A percentile compares a stretch with the other conserved stretches of the same genome.
phyloP scores from a whole-genome alignment of 805 yeast genomes.

The Clavispora asparagi region DNA sequence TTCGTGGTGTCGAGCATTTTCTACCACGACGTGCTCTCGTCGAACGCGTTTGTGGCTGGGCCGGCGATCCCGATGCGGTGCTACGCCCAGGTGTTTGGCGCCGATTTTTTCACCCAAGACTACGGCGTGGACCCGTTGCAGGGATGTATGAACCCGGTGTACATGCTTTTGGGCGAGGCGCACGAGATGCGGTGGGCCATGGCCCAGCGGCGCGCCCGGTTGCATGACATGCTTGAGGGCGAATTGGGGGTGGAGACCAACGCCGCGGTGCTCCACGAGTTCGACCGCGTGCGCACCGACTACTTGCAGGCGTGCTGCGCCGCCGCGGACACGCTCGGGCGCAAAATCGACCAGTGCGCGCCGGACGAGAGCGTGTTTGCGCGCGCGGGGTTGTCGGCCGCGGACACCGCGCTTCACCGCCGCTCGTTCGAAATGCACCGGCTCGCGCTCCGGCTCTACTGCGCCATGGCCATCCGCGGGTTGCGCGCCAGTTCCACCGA shows the following conservation, averaged over 20 bases:
- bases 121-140: slow-evolving; percentile 44
- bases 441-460: slow-evolving; percentile 17
- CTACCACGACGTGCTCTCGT: slow-evolving; percentile 39
- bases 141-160: slow-evolving; percentile 37
- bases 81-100: slow-evolving; percentile 19
- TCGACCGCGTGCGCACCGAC: background rate
- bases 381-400: slow-evolving; percentile 9
- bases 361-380: slow-evolving; percentile 13
- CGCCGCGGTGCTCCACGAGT: background rate
- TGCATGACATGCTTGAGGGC: background rate
- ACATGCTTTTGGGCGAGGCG: slow-evolving; percentile 33
- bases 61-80: slow-evolving; percentile 16
- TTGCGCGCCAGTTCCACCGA: slow-evolving; percentile 20
- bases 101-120: background rate
- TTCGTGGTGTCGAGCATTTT: slow-evolving; percentile 39
- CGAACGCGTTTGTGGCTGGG: slow-evolving; percentile 20
- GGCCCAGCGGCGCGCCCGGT: background rate
- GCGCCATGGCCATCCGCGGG: slow-evolving; percentile 21
- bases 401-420: slow-evolving; percentile 26
- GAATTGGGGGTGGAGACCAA: background rate
- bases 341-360: slow-evolving; percentile 15
- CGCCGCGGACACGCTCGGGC: slow-evolving; percentile 4
- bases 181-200: background rate
- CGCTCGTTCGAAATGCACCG: slow-evolving; percentile 32
- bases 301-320: background rate